Evolutionary conservation across 257 asterid species (phyloP).

Genomic region (Ballota nigra): DNA sequence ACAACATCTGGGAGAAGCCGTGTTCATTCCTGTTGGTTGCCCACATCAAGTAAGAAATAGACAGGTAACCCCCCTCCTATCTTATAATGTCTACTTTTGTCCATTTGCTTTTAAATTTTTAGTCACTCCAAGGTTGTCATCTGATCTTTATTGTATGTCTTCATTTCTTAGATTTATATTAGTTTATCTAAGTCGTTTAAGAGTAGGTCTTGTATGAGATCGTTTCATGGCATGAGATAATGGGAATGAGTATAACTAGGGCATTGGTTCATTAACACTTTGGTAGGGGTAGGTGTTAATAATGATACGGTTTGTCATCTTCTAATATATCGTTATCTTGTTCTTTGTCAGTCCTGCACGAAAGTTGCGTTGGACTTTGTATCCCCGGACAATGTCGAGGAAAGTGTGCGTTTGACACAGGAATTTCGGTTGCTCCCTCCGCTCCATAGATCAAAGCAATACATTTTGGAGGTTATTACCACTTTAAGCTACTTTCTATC

Average conservation of each 20-base stretch:
- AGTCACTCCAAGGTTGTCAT: not conserved
- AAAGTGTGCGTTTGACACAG: slow-evolving; percentile 57
- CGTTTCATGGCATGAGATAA: no score
- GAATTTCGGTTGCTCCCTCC: slow-evolving; percentile 69
- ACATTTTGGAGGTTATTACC: slow-evolving; percentile 62
- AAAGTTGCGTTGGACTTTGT: slow-evolving; percentile 83
- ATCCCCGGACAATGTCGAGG: slow-evolving; percentile 68
- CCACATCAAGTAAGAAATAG: slow-evolving; percentile 90
- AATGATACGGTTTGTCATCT: no score
- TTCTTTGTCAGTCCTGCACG: slow-evolving; percentile 55
- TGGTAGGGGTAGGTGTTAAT: no score
- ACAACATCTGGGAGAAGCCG: slow-evolving; percentile 88
- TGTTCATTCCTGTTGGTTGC: slow-evolving; percentile 85
- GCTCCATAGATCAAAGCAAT: slow-evolving; percentile 61
- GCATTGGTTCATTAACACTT: no score
- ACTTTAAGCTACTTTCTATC: not conserved
- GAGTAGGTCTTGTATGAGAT: no score
- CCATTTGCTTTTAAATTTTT: not conserved
- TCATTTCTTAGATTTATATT: not conserved
- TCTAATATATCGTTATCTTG: not conserved
- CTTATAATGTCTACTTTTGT: not conserved
- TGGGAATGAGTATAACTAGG: no score
- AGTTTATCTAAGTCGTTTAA: no score
- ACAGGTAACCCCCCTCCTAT: slow-evolving; percentile 39
- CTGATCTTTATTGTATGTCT: not conserved